phyloP scores from a whole-genome alignment of 129 eudicot species.

The Glebionis coronaria region DNA sequence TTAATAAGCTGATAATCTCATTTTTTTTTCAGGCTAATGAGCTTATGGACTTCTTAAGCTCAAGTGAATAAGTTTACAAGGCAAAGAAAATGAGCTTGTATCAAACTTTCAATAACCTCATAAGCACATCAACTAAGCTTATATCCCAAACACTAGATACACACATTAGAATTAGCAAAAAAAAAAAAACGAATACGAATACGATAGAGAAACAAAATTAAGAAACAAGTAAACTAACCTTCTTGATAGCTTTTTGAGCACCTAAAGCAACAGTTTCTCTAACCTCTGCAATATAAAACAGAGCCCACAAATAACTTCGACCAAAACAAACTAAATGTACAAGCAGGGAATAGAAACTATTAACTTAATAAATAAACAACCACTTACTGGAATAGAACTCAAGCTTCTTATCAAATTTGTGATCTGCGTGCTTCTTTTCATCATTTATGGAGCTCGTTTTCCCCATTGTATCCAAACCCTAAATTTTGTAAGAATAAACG shows the following conservation, averaged over 20 bases:
- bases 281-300: conserved; percentile 50
- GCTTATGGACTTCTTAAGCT: too few species aligned
- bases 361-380: neutral
- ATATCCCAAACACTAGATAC: too few species aligned
- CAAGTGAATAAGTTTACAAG: too few species aligned
- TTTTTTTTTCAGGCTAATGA: too few species aligned
- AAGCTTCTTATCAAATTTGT: conserved; percentile 68
- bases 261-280: conserved; percentile 58
- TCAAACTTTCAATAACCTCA: too few species aligned
- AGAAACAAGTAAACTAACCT: conserved; percentile 39
- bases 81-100: neutral
- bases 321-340: neutral
- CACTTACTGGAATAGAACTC: conserved; percentile 62
- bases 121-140: too few species aligned
- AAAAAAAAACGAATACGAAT: neutral
- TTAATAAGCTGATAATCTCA: too few species aligned
- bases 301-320: neutral
- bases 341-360: neutral
- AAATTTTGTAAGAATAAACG: neutral
- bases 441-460: conserved; percentile 39
- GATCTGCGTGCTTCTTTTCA: conserved; percentile 46
- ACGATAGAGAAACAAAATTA: neutral
- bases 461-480: too few species aligned
- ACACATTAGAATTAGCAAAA: too few species aligned
- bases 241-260: conserved; percentile 59